Conservation (phyloP, 2,329 filamentous ascomycete genomes). For the Raffaelea deltoideospora region DNA sequence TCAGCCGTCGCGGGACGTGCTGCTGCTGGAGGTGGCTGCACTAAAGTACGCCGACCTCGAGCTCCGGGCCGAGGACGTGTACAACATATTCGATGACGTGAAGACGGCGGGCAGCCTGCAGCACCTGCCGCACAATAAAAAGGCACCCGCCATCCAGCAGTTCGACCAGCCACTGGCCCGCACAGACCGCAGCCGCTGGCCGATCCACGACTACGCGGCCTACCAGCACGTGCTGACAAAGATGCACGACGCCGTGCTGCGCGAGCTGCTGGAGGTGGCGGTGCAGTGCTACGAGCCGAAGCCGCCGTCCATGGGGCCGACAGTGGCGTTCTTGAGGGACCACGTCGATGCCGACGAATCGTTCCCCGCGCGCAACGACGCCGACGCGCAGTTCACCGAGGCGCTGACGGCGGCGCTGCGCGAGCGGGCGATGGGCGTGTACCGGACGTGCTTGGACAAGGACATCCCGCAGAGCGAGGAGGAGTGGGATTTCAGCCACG, state of each 20-base stretch:
- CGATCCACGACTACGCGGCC: slow-evolving; percentile 48
- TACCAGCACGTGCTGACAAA: slow-evolving; percentile 63
- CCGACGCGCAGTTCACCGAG: slow-evolving; percentile 55
- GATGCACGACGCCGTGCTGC: slow-evolving; percentile 67
- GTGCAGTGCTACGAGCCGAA: slow-evolving; percentile 87
- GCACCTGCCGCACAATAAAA: slow-evolving; percentile 49
- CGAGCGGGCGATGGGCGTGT: slow-evolving; percentile 62
- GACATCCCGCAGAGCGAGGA: slow-evolving; percentile 68
- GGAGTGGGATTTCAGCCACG: slow-evolving; percentile 80
- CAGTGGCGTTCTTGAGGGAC: slow-evolving; percentile 62
- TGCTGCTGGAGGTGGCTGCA: slow-evolving; percentile 71
- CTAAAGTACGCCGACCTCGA: slow-evolving; percentile 79
- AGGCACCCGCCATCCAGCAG: slow-evolving; percentile 39
- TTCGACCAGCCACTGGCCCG: slow-evolving; percentile 35
- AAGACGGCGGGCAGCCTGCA: slow-evolving; percentile 35
- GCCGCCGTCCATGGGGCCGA: slow-evolving; percentile 56
- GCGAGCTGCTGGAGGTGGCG: slow-evolving; percentile 68
- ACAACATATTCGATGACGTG: slow-evolving; percentile 66
- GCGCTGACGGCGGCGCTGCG: slow-evolving; percentile 59
- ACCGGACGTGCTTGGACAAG: slow-evolving; percentile 62
- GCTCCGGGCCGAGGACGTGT: slow-evolving; percentile 65
- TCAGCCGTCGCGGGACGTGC: slow-evolving; percentile 60
- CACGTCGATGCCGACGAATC: slow-evolving; percentile 68
- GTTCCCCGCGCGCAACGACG: slow-evolving; percentile 57
- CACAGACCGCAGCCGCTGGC: slow-evolving; percentile 49